Evolutionary conservation across 2,329 filamentous ascomycete genomes (phyloP).

Genomic region (Botrytis paeoniae): DNA sequence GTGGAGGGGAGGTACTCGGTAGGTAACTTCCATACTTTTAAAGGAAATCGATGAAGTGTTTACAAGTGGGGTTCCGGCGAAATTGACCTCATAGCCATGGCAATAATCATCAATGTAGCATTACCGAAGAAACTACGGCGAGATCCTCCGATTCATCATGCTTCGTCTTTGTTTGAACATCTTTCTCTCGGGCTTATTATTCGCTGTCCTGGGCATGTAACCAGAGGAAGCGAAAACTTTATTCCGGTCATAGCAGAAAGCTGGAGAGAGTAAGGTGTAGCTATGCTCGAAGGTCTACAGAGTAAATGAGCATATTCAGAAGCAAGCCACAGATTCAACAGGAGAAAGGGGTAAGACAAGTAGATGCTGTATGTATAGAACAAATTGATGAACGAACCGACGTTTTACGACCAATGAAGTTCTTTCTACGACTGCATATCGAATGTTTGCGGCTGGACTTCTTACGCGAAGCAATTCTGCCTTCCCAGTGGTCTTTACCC

Average conservation of each 20-base stretch:
- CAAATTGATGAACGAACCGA: background rate
- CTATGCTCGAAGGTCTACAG: background rate
- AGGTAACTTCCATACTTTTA: background rate
- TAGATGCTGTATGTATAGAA: background rate
- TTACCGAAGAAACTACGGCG: slow-evolving; percentile 18
- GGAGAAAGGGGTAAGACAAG: background rate
- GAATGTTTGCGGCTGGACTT: background rate
- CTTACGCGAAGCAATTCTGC: background rate
- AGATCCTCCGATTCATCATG: slow-evolving; percentile 11
- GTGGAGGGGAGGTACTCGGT: background rate
- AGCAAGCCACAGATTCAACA: background rate
- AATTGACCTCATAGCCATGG: slow-evolving; percentile 15
- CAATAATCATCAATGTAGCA: background rate
- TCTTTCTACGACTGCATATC: background rate
- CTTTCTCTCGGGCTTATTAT: slow-evolving; percentile 6
- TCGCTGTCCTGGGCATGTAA: background rate
- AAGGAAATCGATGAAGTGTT: background rate
- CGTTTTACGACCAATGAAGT: background rate
- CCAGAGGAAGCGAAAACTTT: slow-evolving; percentile 10
- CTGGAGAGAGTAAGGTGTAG: background rate
- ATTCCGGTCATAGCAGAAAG: slow-evolving; percentile 6
- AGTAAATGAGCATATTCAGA: background rate
- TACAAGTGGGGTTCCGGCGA: slow-evolving; percentile 16
- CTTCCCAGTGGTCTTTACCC: background rate
- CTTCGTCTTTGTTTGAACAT: background rate